Conservation (phyloP, 2,329 filamentous ascomycete species). For the Fusarium nanum region DNA sequence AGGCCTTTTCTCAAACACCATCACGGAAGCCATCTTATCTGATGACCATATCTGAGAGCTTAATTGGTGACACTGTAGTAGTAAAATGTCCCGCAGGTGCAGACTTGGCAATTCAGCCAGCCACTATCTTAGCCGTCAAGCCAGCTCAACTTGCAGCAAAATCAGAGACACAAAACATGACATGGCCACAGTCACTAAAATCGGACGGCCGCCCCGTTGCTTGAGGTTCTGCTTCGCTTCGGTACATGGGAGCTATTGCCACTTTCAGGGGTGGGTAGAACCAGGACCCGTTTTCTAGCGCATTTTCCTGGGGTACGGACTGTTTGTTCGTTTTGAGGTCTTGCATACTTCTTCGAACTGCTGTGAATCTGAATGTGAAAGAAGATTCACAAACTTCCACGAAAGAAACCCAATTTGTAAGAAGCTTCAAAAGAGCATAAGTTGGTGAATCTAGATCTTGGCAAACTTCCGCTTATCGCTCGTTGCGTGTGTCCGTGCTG, state of each 20-base stretch:
- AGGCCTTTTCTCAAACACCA: background rate
- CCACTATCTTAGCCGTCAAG: conserved; percentile 16
- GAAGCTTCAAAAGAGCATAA: background rate
- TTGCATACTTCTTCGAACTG: background rate
- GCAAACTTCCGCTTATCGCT: conserved; percentile 13
- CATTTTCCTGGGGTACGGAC: conserved; percentile 33
- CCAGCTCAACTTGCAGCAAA: conserved; percentile 11
- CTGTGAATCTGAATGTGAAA: background rate
- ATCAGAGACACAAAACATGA: background rate
- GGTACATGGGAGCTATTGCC: conserved; percentile 32
- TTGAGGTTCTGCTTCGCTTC: conserved; percentile 1
- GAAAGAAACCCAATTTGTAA: background rate
- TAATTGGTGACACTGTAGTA: background rate
- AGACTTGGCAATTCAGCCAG: conserved; percentile 31
- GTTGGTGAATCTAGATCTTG: background rate
- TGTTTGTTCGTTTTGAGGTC: conserved; percentile 17
- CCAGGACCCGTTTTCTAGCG: conserved; percentile 43
- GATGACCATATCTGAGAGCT: conserved; percentile 14
- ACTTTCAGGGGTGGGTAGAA: conserved; percentile 33
- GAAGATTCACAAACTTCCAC: background rate
- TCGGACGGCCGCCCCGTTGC: conserved; percentile 33
- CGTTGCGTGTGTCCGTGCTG: background rate
- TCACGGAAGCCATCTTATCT: conserved; percentile 22
- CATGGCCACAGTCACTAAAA: conserved; percentile 14
- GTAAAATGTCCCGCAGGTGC: conserved; percentile 12